These are phyloP conservation scores for Rhynchosporium graminicola DNA, from an alignment of 2,329 filamentous ascomycete genomes.

Conservation along the genomic window DNA sequence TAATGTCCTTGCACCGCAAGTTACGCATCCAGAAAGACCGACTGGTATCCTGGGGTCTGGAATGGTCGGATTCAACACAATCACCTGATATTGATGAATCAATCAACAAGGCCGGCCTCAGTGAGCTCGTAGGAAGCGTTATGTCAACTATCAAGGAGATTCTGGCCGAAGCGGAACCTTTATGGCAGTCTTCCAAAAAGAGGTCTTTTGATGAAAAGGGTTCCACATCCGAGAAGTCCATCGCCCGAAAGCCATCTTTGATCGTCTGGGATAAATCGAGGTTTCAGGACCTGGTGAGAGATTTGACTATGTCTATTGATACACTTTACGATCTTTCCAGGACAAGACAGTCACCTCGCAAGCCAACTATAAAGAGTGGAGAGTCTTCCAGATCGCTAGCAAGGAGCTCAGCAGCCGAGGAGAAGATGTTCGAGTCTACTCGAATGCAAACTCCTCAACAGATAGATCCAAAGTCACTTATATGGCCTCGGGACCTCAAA, in stretches of 20 bases:
- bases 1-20: slow-evolving; percentile 72
- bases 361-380: slow-evolving; percentile 26
- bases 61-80: slow-evolving; percentile 73
- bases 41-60: slow-evolving; percentile 75
- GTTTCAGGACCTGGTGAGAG: slow-evolving; percentile 73
- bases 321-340: slow-evolving; percentile 76
- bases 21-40: slow-evolving; percentile 74
- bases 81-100: slow-evolving; percentile 71
- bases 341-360: slow-evolving; percentile 52
- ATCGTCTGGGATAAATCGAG: slow-evolving; percentile 69
- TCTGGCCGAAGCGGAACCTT: slow-evolving; percentile 71
- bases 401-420: slow-evolving; percentile 39
- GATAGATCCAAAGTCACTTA: slow-evolving; percentile 57
- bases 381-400: slow-evolving; percentile 25
- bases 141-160: slow-evolving; percentile 81
- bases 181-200: slow-evolving; percentile 64
- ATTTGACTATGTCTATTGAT: slow-evolving; percentile 77
- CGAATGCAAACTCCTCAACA: slow-evolving; percentile 62
- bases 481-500: slow-evolving; percentile 43
- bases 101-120: slow-evolving; percentile 71
- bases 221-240: slow-evolving; percentile 35
- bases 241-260: slow-evolving; percentile 56
- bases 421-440: slow-evolving; percentile 54
- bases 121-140: slow-evolving; percentile 75
- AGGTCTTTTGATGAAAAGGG: slow-evolving; percentile 34